Conservation (phyloP, 1,284 basidiomycete genomes). For the Trichosporon ovoides region DNA sequence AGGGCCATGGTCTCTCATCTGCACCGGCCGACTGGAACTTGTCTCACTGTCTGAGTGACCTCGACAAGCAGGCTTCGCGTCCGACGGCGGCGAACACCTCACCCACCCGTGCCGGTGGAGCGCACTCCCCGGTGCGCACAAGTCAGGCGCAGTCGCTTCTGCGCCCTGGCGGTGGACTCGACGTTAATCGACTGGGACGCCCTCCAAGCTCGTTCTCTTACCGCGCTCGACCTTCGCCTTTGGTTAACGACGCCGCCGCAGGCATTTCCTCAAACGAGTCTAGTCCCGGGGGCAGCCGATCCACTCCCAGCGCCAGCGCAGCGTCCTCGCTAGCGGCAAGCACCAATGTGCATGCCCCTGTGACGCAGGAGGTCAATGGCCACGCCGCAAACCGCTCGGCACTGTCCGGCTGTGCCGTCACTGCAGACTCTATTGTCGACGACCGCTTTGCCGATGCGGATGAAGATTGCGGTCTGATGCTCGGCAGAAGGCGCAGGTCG, state of each 20-base stretch:
- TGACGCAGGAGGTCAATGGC: neutral
- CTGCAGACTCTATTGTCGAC: neutral
- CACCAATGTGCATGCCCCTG: neutral
- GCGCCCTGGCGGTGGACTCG: constrained; percentile 1
- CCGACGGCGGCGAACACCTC: neutral
- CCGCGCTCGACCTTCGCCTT: neutral
- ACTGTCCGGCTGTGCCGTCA: neutral
- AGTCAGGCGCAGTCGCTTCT: constrained; percentile 4
- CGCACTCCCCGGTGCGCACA: constrained; percentile 9
- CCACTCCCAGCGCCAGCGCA: neutral
- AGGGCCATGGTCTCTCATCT: constrained; percentile 18
- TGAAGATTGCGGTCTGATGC: neutral
- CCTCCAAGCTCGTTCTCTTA: neutral
- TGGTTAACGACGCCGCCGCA: neutral
- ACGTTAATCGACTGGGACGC: constrained; percentile 6
- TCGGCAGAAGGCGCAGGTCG: constrained; percentile 2
- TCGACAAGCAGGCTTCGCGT: constrained; percentile 13
- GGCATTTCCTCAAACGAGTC: neutral
- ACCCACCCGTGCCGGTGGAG: constrained; percentile 4
- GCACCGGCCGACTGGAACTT: constrained; percentile 23
- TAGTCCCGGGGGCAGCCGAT: neutral
- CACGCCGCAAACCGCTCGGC: neutral
- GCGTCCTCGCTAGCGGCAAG: neutral
- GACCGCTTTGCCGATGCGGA: constrained; percentile 1
- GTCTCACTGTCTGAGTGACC: constrained; percentile 8